Base-by-base conservation (phyloP, 768 basidiomycete species). In the Suillus spraguei region DNA sequence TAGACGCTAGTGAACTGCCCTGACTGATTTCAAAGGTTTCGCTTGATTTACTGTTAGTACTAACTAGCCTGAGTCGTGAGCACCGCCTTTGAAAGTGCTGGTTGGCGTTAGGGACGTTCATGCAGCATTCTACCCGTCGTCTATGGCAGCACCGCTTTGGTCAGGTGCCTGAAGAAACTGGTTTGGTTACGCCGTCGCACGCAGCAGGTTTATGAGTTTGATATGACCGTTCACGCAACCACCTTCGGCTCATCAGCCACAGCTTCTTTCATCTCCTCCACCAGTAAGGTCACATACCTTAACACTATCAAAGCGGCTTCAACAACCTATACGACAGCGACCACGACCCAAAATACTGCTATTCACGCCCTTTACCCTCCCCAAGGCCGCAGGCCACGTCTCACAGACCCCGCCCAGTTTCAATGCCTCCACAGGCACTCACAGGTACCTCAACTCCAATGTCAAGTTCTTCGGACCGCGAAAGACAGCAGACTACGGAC, bases 361-460 rank as follows among this genome's bases (percentile, higher is more conserved):
- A 63, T 65, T 68, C 78, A 60, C 78, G 77, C 66, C 81, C 71
- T 33, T 68, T 75, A 20, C 70, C 74, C 60, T 62, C 69, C 14
- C 70, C 72, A 50, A 63, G 76, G 69, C 52, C 66, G 1, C 64
- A 65, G 61, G 58, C 71, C 64, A 59, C 68, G 39, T 63, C 69
- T 49, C 74, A 68, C 68, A 72, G 82, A 68, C 85, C 86, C 62
- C 79, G 89, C 49, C 90, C 90, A 55, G 80, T 89, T 58, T 91
- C 91, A 10, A 88, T 92, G 86, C 90, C 90, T 49, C 89, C 90
- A 13, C 88, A 88, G 73, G 69, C 83, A 28, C 83, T 74, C 38
- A 14, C 38, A 69, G 72, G 66, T 59, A 74, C 75, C 17, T 70
- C 77, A 16, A 70, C 71, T 33, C 71, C 64, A 39, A 75, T 44